Base-by-base conservation (phyloP, 2,329 filamentous ascomycete species). In the Paraphaeosphaeria minitans region DNA sequence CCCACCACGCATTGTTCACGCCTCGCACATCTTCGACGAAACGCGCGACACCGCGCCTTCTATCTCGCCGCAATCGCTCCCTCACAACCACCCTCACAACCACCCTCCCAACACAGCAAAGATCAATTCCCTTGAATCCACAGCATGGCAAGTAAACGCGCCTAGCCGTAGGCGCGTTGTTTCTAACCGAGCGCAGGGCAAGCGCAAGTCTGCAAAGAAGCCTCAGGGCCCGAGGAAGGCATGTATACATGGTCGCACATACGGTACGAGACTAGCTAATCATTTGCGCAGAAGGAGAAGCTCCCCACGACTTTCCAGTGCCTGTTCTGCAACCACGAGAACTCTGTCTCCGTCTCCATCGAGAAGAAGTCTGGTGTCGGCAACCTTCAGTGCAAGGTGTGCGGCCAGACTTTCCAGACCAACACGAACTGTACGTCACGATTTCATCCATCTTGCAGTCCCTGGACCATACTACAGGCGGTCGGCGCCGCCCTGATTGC, bases 321-420 rank as follows among this genome's bases (percentile, higher is more conserved):
- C 76, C 88, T 99, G 47, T 99, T 99, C 81, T 99, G 95, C 84
- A 98, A 97, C 77, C 93, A 98, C 79, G 95, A 98, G 75, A 95
- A 92, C 66, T 92, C 93, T 0, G 91, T 99, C 53, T 85, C 87
- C 29, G 91, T 97, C 66, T 95, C 96, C 78, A 84, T 99, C 52
- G 93, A 99, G 76, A 97, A 96, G 83, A 98, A 98, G 77, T 83
- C 87, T 29, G 92, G 92, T 53, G 85, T 97, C 39, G 95, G 94
- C 48, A 87, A 90, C 61, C 83, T 99, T 27, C 87, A 89, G 59
- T 99, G 95, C 82, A 96, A 94, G 76, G 87, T 97, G 54, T 99
- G 95, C 78, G 93, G 92, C 2, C 94, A 98, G 79, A 89, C 88
- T 60, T 99, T 96, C 75, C 93, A 98, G 77, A 96, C 92, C 58